phyloP scores from a whole-genome alignment of 306 rosid genomes.

The Spatholobus suberectus region DNA sequence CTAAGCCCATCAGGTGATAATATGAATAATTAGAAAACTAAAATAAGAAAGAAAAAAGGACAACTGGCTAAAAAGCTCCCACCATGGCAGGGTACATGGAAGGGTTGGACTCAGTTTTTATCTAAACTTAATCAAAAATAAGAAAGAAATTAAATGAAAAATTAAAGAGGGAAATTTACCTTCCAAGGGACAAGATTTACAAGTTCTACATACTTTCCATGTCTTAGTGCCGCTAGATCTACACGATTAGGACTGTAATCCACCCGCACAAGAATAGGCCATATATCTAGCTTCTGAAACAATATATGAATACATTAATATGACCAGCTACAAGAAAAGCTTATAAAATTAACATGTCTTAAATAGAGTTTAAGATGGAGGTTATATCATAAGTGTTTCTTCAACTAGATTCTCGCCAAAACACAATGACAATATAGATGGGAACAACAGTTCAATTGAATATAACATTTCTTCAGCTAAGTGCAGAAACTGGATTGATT shows the following conservation, averaged over 20 bases:
- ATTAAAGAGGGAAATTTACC: constrained; percentile 55
- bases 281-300: constrained; percentile 86
- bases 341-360: constrained; percentile 26
- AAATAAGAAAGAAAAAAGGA: not conserved
- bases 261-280: constrained; percentile 85
- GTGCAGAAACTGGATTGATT: not conserved
- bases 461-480: not conserved
- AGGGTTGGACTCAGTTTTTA: not conserved
- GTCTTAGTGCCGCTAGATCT: constrained; percentile 88
- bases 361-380: constrained; percentile 22
- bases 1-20: constrained; percentile 18
- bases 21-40: constrained; percentile 10
- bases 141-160: constrained; percentile 6
- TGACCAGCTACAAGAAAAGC: constrained; percentile 15
- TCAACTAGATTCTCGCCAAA: constrained; percentile 13
- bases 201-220: constrained; percentile 94
- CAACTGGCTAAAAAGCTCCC: not conserved
- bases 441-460: constrained; percentile 24
- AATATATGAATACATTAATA: constrained; percentile 40
- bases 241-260: constrained; percentile 86
- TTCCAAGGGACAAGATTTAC: constrained; percentile 94
- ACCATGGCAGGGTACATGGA: not conserved
- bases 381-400: constrained; percentile 19
- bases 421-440: constrained; percentile 29
- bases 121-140: not conserved